phyloP scores from a whole-genome alignment of 2,329 filamentous ascomycete species.

The Herpotrichia juniperi region DNA sequence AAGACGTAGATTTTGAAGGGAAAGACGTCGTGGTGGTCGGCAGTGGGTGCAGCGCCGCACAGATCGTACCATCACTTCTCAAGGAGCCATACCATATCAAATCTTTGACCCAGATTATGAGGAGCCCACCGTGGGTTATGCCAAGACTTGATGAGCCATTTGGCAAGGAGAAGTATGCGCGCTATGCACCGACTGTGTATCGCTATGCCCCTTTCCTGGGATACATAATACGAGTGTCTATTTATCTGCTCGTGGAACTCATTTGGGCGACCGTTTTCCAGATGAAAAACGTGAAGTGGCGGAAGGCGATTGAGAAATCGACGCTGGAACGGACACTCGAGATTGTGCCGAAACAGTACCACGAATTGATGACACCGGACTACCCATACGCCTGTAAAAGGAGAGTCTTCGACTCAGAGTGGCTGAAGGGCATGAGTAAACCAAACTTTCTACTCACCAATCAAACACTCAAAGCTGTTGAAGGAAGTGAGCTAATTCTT shows the following conservation, averaged over 20 bases:
- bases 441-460: constrained; percentile 7
- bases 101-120: constrained; percentile 8
- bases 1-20: constrained; percentile 52
- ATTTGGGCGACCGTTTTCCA: constrained; percentile 2
- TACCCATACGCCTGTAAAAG: constrained; percentile 38
- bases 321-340: background rate
- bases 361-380: constrained; percentile 20
- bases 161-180: constrained; percentile 3
- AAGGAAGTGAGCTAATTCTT: background rate
- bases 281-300: constrained; percentile 8
- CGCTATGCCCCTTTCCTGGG: constrained; percentile 5
- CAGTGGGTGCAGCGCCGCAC: constrained; percentile 7
- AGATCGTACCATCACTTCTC: constrained; percentile 9
- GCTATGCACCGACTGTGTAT: too few relatives aligned
- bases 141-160: constrained; percentile 8
- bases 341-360: constrained; percentile 17
- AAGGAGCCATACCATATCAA: constrained; percentile 10
- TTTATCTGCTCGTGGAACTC: constrained; percentile 5
- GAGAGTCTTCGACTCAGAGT: constrained; percentile 33
- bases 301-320: background rate
- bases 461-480: background rate
- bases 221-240: constrained; percentile 1
- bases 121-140: constrained; percentile 9
- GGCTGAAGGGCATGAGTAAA: constrained; percentile 8
- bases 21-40: constrained; percentile 61